These are phyloP conservation scores for Pleurotus pulmonarius DNA, from an alignment of 768 basidiomycete species.

Conservation along the genomic window DNA sequence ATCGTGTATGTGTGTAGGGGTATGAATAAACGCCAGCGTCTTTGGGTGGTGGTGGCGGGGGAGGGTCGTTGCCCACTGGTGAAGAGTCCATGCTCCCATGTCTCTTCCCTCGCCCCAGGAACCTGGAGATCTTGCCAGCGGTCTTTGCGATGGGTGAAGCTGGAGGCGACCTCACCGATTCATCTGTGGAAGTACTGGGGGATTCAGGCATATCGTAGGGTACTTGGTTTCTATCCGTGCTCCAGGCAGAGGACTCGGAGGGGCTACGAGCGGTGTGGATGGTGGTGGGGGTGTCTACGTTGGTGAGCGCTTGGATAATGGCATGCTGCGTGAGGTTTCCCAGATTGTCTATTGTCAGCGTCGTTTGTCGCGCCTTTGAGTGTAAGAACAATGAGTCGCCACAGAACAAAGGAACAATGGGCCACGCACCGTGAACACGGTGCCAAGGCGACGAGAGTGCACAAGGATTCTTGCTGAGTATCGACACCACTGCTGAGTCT, in stretches of 20 bases:
- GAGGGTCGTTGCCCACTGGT: constrained; percentile 16
- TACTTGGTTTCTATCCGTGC: background rate
- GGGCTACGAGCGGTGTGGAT: constrained; percentile 6
- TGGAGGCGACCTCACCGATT: background rate
- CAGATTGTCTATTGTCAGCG: constrained; percentile 41
- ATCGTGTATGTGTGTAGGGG: constrained; percentile 8
- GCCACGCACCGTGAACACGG: constrained; percentile 39
- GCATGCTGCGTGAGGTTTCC: constrained; percentile 36
- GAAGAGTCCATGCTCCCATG: constrained; percentile 20
- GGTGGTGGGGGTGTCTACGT: constrained; percentile 17
- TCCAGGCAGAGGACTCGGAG: background rate
- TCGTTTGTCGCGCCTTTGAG: constrained; percentile 29
- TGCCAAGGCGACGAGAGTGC: constrained; percentile 43
- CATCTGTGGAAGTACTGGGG: constrained; percentile 6
- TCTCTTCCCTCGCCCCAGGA: constrained; percentile 40
- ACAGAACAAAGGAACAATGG: constrained; percentile 18
- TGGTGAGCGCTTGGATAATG: constrained; percentile 32
- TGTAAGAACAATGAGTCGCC: constrained; percentile 17
- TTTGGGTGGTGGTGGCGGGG: constrained; percentile 45
- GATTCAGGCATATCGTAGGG: constrained; percentile 12
- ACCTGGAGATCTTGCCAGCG: constrained; percentile 23
- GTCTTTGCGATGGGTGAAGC: constrained; percentile 13
- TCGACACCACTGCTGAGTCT: no score
- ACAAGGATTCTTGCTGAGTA: constrained; percentile 41
- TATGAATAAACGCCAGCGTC: constrained; percentile 25